These are phyloP conservation scores for Erodium texanum DNA, from an alignment of 441 rosid genomes.

Conservation along the genomic window DNA sequence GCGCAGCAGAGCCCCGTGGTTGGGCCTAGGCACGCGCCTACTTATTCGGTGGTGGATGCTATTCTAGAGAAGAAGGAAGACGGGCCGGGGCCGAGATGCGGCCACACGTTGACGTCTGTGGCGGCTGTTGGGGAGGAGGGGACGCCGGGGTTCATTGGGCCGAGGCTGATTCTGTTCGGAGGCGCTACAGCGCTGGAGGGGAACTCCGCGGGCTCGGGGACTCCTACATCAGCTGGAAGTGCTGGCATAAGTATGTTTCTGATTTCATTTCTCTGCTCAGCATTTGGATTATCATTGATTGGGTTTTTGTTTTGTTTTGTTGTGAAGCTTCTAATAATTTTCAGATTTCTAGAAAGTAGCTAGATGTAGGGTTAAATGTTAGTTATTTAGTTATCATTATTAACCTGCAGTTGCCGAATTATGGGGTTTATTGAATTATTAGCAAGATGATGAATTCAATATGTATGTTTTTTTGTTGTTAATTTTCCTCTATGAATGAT, in stretches of 20 bases:
- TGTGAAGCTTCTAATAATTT: too few species aligned
- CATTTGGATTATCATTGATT: not conserved
- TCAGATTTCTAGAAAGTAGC: not conserved
- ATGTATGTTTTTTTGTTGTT: not conserved
- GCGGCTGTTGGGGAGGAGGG: slow-evolving; percentile 96
- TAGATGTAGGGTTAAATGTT: not conserved
- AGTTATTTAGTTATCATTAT: not conserved
- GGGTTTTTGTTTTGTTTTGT: not conserved
- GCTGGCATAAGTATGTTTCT: slow-evolving; percentile 68
- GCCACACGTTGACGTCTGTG: slow-evolving; percentile 88
- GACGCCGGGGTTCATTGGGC: slow-evolving; percentile 65
- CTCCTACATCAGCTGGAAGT: slow-evolving; percentile 89
- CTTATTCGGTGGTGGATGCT: slow-evolving; percentile 72
- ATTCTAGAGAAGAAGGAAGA: slow-evolving; percentile 79
- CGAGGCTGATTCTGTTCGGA: slow-evolving; percentile 82
- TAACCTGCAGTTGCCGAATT: not conserved
- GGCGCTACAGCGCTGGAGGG: slow-evolving; percentile 99
- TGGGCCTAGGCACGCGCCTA: slow-evolving; percentile 85
- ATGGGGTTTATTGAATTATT: not conserved
- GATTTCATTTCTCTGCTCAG: slow-evolving; percentile 2
- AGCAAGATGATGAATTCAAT: not conserved
- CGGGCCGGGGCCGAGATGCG: slow-evolving; percentile 93
- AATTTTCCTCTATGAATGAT: not conserved
- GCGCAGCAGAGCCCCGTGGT: slow-evolving; percentile 52
- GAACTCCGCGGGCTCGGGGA: slow-evolving; percentile 70